Conservation (phyloP, 495 filamentous ascomycete species). For the Viridothelium virens region DNA sequence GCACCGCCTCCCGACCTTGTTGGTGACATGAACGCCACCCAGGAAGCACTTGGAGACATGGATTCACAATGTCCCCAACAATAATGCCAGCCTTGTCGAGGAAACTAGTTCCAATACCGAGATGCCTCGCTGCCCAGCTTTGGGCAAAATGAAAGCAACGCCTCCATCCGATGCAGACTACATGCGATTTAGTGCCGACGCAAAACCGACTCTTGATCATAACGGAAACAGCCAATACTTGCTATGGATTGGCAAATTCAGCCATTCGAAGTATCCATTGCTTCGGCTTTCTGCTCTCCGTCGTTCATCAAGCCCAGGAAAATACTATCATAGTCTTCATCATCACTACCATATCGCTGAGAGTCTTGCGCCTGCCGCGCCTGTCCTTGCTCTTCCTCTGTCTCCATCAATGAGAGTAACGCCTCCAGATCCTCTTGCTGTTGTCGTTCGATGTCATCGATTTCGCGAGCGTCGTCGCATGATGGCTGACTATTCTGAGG, state of each 20-base stretch:
- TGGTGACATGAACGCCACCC: conserved; percentile 72
- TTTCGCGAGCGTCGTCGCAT: conserved; percentile 33
- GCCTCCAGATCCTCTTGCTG: conserved; percentile 55
- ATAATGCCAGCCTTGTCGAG: conserved; percentile 34
- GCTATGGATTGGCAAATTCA: not conserved
- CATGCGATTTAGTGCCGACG: not conserved
- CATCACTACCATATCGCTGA: conserved; percentile 35
- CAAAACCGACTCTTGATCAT: not conserved
- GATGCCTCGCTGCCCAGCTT: conserved; percentile 7
- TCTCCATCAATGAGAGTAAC: conserved; percentile 42
- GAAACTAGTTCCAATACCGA: conserved; percentile 10
- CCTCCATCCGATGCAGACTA: not conserved
- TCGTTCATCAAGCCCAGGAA: conserved; percentile 44
- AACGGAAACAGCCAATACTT: not conserved
- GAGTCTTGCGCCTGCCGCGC: conserved; percentile 15
- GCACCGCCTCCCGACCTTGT: conserved; percentile 85
- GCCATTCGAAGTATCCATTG: conserved; percentile 18
- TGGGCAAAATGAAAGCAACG: not conserved
- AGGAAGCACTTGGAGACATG: conserved; percentile 61
- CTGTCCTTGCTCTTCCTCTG: conserved; percentile 24
- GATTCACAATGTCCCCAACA: conserved; percentile 68
- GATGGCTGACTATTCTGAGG: conserved; percentile 37
- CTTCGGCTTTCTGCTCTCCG: conserved; percentile 16
- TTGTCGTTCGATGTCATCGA: conserved; percentile 42
- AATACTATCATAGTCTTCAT: conserved; percentile 52